Base-by-base conservation (phyloP, 164 flowering plant genomes). In the Piper betle region DNA sequence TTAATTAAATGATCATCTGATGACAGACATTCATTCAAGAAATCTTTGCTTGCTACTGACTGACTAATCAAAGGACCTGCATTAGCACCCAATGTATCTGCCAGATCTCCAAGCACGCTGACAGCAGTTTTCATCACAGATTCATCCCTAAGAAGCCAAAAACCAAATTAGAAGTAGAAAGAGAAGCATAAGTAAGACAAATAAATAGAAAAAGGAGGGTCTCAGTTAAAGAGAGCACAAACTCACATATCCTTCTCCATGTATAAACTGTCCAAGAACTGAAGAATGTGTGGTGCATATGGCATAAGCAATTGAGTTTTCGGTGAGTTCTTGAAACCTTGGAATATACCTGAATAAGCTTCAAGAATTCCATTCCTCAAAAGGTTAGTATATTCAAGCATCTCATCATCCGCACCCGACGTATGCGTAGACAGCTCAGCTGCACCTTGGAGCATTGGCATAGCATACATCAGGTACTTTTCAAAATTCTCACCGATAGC, bases 21-120 rank as follows among this genome's bases (percentile, higher is more conserved):
- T 52, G 85, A 74, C 75, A 88, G 74, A 72, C 96, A 88, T 73
- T 88, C 96, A 63, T 77, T 78, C 53, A 86, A 69, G 66, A 85
- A 86, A 50, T 82, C 84, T 71, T 76, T 84, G 81, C 90, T 74
- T 55, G 86, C 81, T 40, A 76, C 69, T 62, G 90, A 82, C 55
- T 84, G 90, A 72, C 78, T 85, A 69, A 88, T 83, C 69, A 88
- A 72, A 61, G 88, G 68, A 71, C 81, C 85, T 18, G 90, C 92
- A 72, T 80, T 78, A 69, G 77, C 74, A 68, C 90, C 92, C 66
- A 88, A 80, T 46, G 88, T 86, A 71, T 88, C 96, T 4, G 96
- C 92, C 38, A 88, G 77, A 79, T 88, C 96, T 67, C 96, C 96
- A 20, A 88, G 80, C 19, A 84, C 86, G 3, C 92, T 91, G 63